Evolutionary conservation across 371 early-diverging fungal genomes (phyloP), one percentile per base, ranked within the genome.

Genomic region (Mortierella sp.): DNA sequence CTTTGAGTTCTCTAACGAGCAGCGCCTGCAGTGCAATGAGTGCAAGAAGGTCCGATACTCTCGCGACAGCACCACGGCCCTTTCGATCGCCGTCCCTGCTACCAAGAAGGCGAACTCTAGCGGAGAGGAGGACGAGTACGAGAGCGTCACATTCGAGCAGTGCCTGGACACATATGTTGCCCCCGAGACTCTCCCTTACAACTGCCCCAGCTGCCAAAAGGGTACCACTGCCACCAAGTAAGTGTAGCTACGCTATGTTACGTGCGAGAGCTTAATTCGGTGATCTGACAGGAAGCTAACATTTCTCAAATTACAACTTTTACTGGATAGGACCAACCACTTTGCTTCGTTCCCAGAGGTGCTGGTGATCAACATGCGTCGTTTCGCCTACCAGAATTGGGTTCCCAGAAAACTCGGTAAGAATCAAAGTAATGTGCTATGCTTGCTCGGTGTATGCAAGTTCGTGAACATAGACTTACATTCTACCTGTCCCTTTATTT

Each of bases 341-440:
- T 96, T 98, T 81, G 90, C 88, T 9, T 94, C 96, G 0, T 98
- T 97, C 83, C 99, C 99, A 16, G 90, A 96, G 76, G 91, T 96
- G 31, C 88, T 99, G 28, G 95, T 96, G 1, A 84, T 96, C 71
- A 94, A 96, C 71, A 93, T 95, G 84, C 93, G 93, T 45, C 93
- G 98, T 48, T 99, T 98, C 85, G 96, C 95, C 55, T 91, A 95
- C 74, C 93, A 96, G 48, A 93, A 97, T 79, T 99, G 97, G 95
- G 98, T 98, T 42, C 96, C 97, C 34, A 90, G 90, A 73, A 96
- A 96, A 88, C 89, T 96, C 26, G 90, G 95, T 92, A 91, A 65
- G 90, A 60, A 11, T 31, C 31, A 14, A 13, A 11, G 11, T 3
- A 3, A 6, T 31, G 31, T 13, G 19, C 14, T 5, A 19, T 13